Conservation (phyloP, 495 filamentous ascomycete species). For the Penicillium ochrochloron region DNA sequence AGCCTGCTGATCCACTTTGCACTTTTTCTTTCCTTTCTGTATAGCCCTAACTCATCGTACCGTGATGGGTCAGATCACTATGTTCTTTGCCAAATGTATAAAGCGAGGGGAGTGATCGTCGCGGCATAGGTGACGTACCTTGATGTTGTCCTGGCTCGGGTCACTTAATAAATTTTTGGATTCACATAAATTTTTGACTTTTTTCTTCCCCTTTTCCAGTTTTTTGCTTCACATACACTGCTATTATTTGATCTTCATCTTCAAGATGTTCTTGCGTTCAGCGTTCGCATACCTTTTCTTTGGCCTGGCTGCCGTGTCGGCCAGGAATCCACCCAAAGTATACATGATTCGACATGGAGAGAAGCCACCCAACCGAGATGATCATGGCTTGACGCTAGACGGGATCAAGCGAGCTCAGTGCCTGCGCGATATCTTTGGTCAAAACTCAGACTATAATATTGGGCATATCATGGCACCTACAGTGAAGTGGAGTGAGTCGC, state of each 20-base stretch:
- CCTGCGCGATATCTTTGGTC: conserved; percentile 50
- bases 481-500: conserved; percentile 30
- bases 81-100: neutral
- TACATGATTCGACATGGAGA: conserved; percentile 62
- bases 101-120: conserved; percentile 1
- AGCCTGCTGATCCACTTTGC: conserved; percentile 10
- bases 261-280: conserved; percentile 10
- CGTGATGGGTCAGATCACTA: neutral
- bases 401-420: conserved; percentile 52
- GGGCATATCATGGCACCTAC: conserved; percentile 53
- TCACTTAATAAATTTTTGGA: neutral
- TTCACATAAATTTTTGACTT: neutral
- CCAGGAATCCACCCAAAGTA: conserved; percentile 32
- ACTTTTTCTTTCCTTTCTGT: neutral
- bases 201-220: no score
- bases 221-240: neutral
- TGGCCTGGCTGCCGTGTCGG: conserved; percentile 4
- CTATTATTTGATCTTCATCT: neutral
- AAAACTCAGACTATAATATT: conserved; percentile 47
- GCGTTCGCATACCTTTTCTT: conserved; percentile 7
- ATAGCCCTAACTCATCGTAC: neutral
- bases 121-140: neutral
- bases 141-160: neutral
- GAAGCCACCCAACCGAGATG: conserved; percentile 46
- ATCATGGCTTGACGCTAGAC: conserved; percentile 44